Conservation (phyloP, 805 yeast species). For the Torulaspora delbrueckii region DNA sequence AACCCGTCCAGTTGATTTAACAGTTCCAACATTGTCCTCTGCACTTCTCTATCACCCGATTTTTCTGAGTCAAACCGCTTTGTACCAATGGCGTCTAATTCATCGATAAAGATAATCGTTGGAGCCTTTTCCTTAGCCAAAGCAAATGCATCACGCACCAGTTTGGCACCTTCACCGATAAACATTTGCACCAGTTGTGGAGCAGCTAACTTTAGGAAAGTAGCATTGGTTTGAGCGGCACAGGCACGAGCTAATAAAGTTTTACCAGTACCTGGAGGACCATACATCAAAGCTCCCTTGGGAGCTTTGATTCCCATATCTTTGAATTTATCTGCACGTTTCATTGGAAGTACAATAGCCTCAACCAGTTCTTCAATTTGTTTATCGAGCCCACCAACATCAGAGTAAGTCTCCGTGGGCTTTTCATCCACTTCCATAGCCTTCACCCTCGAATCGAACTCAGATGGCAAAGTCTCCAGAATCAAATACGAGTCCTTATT, state of each 20-base stretch:
- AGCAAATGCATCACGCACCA: constrained; percentile 96
- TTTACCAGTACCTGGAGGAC: constrained; percentile 99
- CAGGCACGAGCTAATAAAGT: constrained; percentile 96
- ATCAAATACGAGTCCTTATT: constrained; percentile 93
- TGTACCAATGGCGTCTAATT: constrained; percentile 97
- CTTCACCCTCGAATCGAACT: constrained; percentile 94
- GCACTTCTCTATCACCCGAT: constrained; percentile 97
- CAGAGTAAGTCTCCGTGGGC: constrained; percentile 95
- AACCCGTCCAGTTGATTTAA: constrained; percentile 97
- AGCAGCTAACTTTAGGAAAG: constrained; percentile 92
- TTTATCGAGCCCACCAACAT: constrained; percentile 96
- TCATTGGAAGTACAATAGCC: constrained; percentile 97
- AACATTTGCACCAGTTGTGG: constrained; percentile 98
- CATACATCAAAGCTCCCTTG: constrained; percentile 97
- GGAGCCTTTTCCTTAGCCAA: constrained; percentile 98
- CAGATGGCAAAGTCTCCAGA: constrained; percentile 92
- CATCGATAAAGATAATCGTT: constrained; percentile 95
- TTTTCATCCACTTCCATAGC: constrained; percentile 99
- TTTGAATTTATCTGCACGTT: constrained; percentile 94
- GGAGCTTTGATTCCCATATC: constrained; percentile 95
- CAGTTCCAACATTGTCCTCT: constrained; percentile 97
- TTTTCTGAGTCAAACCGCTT: constrained; percentile 96
- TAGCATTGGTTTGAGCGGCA: constrained; percentile 98
- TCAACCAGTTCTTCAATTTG: constrained; percentile 97
- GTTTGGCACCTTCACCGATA: constrained; percentile 97